A percentile compares a stretch with the other conserved stretches of the same genome.
Evolutionary conservation across 768 basidiomycete species (phyloP).

Genomic region (Omphalotus guepiniiformis): DNA sequence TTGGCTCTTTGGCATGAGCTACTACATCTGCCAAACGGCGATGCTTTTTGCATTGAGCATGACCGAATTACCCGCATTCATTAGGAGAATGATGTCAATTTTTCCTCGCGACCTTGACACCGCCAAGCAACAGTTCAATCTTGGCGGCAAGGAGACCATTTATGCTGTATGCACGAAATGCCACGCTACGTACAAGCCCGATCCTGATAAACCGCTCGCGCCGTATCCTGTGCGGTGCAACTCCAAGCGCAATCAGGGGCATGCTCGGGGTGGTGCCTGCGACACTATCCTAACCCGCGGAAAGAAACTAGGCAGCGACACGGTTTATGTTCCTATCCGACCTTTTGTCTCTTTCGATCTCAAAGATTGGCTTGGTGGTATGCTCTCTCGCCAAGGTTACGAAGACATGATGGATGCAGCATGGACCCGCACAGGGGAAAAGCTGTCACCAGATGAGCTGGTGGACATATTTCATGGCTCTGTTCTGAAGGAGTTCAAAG

Average conservation of each 20-base stretch:
- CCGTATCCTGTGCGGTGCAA: background rate
- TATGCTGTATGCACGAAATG: background rate
- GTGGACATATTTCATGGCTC: conserved; percentile 4
- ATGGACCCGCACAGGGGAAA: background rate
- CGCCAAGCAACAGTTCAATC: background rate
- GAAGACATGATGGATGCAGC: conserved; percentile 1
- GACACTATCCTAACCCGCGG: background rate
- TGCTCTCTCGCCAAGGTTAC: background rate
- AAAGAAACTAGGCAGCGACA: background rate
- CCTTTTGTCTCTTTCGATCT: conserved; percentile 3
- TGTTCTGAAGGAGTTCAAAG: conserved; percentile 11
- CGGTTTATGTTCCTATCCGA: background rate
- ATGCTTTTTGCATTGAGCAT: background rate
- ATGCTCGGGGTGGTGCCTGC: background rate
- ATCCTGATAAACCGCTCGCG: too few relatives aligned
- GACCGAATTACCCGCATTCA: background rate
- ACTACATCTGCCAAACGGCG: background rate
- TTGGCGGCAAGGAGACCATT: background rate
- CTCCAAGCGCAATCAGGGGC: background rate
- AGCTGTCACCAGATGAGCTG: too few relatives aligned
- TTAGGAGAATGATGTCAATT: background rate
- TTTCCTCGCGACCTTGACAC: background rate
- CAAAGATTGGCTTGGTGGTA: background rate
- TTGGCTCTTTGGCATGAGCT: background rate
- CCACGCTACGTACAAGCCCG: background rate